phyloP scores from a whole-genome alignment of 1,284 basidiomycete genomes.

The Thelephora terrestris region DNA sequence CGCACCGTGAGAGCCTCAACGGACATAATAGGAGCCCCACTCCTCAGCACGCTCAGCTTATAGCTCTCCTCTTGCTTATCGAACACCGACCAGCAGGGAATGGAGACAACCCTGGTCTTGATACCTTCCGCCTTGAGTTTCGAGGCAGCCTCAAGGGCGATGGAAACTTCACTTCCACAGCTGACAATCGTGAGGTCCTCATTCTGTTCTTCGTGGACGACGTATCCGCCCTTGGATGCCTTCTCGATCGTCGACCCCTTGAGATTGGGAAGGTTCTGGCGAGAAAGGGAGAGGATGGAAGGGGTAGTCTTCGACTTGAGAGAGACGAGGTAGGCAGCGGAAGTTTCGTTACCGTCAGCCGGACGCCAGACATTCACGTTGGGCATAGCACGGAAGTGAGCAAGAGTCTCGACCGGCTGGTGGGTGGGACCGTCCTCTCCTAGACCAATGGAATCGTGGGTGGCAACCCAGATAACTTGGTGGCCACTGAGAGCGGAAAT shows the following conservation, averaged over 20 bases:
- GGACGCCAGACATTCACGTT: constrained; percentile 90
- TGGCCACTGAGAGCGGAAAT: constrained; percentile 84
- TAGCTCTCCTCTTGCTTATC: constrained; percentile 79
- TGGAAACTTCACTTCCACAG: constrained; percentile 82
- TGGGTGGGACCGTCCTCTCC: constrained; percentile 96
- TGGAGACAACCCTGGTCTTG: constrained; percentile 76
- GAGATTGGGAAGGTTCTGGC: constrained; percentile 91
- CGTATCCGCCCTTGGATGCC: constrained; percentile 82
- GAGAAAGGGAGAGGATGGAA: constrained; percentile 80
- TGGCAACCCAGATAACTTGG: constrained; percentile 89
- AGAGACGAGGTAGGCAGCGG: constrained; percentile 80
- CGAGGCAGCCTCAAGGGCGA: constrained; percentile 78
- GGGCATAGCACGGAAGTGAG: constrained; percentile 81
- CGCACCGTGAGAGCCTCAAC: constrained; percentile 74
- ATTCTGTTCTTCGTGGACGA: constrained; percentile 67
- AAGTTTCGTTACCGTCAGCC: constrained; percentile 92
- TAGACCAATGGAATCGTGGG: constrained; percentile 86
- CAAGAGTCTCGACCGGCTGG: constrained; percentile 87
- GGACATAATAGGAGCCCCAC: constrained; percentile 83
- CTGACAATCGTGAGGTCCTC: constrained; percentile 84
- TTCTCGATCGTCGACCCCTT: constrained; percentile 82
- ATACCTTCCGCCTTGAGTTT: constrained; percentile 68
- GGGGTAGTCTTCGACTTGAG: constrained; percentile 69
- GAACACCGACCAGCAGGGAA: constrained; percentile 89
- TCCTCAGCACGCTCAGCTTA: constrained; percentile 75